A percentile compares a stretch with the other conserved stretches of the same genome.
Evolutionary conservation across 345 rosid species (phyloP).

Genomic region (Noccaea bulbosa): DNA sequence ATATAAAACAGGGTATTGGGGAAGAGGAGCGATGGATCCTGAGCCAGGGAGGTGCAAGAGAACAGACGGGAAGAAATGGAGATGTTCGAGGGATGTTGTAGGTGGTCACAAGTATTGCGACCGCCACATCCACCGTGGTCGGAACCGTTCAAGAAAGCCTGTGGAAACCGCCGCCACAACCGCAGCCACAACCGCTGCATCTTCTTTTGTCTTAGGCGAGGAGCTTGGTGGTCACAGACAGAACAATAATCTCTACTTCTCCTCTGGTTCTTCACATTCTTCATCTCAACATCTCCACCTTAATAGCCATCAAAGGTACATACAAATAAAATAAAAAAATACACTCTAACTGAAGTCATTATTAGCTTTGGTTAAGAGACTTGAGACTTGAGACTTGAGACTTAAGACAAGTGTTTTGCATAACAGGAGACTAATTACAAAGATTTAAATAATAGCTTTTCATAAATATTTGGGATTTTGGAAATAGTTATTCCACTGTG

Average conservation of each 20-base stretch:
- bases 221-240: conserved; percentile 33
- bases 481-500: conserved; percentile 33
- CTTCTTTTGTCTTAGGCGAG: conserved; percentile 36
- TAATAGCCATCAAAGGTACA: conserved; percentile 41
- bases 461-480: background rate
- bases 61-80: conserved; percentile 92
- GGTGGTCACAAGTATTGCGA: conserved; percentile 89
- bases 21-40: conserved; percentile 67
- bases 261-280: conserved; percentile 33
- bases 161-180: conserved; percentile 61
- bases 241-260: conserved; percentile 39
- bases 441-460: background rate
- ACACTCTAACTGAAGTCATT: conserved; percentile 25
- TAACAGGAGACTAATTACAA: background rate
- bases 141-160: conserved; percentile 99
- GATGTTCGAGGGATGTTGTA: conserved; percentile 88
- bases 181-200: conserved; percentile 24
- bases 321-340: background rate
- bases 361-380: background rate
- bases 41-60: conserved; percentile 90
- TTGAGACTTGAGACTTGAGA: background rate
- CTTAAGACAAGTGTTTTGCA: conserved; percentile 1
- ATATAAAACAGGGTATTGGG: conserved; percentile 48
- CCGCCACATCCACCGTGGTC: conserved; percentile 98
- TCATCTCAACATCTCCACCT: conserved; percentile 41